These are phyloP conservation scores for Aspergillus sp. DNA, from an alignment of 2,329 filamentous ascomycete species.

Conservation along the genomic window DNA sequence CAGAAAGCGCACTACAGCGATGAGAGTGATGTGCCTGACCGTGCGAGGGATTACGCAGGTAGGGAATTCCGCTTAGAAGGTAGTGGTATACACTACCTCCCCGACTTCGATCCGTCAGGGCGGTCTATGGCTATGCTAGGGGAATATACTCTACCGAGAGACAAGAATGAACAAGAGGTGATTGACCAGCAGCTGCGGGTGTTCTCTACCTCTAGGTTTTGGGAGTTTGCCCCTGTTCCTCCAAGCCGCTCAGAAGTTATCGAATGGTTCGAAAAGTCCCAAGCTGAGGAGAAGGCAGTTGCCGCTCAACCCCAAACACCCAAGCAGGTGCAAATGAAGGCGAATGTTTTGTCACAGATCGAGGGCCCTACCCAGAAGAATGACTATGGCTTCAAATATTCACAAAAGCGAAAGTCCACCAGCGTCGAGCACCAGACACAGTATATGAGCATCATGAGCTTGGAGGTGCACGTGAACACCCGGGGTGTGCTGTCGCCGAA, in stretches of 20 bases:
- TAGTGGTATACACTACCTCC: constrained; percentile 74
- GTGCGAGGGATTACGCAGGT: constrained; percentile 80
- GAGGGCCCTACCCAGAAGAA: constrained; percentile 83
- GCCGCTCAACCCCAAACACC: constrained; percentile 8
- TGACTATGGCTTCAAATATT: constrained; percentile 81
- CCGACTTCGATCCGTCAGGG: constrained; percentile 70
- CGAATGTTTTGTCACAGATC: constrained; percentile 70
- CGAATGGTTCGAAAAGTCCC: constrained; percentile 61
- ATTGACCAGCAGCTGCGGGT: constrained; percentile 55
- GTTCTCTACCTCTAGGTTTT: constrained; percentile 65
- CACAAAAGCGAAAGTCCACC: constrained; percentile 71
- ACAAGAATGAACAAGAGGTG: constrained; percentile 55
- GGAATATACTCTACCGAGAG: constrained; percentile 51
- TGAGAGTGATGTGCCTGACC: constrained; percentile 77
- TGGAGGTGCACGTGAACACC: constrained; percentile 90
- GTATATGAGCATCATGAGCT: constrained; percentile 95
- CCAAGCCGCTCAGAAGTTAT: constrained; percentile 71
- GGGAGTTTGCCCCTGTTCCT: constrained; percentile 74
- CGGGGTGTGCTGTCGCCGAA: constrained; percentile 79
- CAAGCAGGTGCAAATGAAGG: constrained; percentile 25
- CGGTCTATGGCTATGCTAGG: constrained; percentile 59
- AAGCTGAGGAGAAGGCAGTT: constrained; percentile 18
- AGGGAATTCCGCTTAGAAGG: constrained; percentile 79
- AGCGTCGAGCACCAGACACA: constrained; percentile 81
- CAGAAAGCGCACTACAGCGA: constrained; percentile 84